phyloP scores from a whole-genome alignment of 352 stramenopile genomes.

The Globisporangium sylvaticum region DNA sequence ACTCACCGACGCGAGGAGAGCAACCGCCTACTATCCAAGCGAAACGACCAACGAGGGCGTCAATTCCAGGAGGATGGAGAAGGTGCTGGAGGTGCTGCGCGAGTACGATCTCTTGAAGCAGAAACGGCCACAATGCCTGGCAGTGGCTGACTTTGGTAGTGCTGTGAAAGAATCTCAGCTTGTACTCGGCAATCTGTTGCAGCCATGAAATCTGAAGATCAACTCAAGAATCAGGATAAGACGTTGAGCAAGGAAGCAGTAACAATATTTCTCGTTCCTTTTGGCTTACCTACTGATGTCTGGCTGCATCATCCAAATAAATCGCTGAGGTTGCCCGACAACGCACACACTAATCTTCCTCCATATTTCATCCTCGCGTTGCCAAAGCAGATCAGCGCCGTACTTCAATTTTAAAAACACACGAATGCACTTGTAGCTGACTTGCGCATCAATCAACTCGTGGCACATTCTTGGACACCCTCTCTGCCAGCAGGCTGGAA shows the following conservation, averaged over 20 bases:
- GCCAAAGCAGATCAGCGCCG: background rate
- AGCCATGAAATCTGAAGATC: background rate
- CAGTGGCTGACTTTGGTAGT: background rate
- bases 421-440: background rate
- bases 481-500: slow-evolving; percentile 55
- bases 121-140: background rate
- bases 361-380: background rate
- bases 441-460: slow-evolving; percentile 29
- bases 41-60: background rate
- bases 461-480: slow-evolving; percentile 66
- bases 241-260: background rate
- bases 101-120: slow-evolving; percentile 13
- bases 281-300: background rate
- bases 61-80: background rate
- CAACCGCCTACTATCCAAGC: background rate
- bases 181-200: background rate
- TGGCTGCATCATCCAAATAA: background rate
- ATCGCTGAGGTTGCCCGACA: background rate
- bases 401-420: slow-evolving; percentile 1
- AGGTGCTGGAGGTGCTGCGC: slow-evolving; percentile 5
- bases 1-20: slow-evolving; percentile 9
- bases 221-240: background rate
- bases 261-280: background rate
- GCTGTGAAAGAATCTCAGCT: background rate
- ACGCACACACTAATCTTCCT: background rate